These are phyloP conservation scores for Fraxinus quadrangulata DNA, from an alignment of 257 asterid species.

Conservation along the genomic window DNA sequence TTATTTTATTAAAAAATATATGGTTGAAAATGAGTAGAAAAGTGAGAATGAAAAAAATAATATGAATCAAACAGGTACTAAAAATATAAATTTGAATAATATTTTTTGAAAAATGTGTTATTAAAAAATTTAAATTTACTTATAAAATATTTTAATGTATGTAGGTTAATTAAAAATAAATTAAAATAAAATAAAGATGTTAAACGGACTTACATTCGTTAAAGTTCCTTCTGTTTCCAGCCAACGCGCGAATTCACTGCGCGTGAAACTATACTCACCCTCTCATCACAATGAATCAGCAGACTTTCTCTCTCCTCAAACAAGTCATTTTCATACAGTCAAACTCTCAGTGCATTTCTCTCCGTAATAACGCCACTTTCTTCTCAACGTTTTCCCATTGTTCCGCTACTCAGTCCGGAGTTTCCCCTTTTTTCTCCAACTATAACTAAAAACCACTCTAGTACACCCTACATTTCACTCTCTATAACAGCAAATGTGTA, in stretches of 20 bases:
- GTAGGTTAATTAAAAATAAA: too few relatives aligned
- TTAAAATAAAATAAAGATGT: too few relatives aligned
- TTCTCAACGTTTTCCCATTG: neutral
- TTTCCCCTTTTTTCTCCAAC: neutral
- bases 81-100: too few relatives aligned
- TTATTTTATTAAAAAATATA: too few relatives aligned
- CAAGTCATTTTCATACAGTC: constrained; percentile 3
- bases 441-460: neutral
- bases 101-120: too few relatives aligned
- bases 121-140: too few relatives aligned
- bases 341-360: neutral
- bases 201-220: too few relatives aligned
- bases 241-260: neutral
- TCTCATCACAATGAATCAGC: neutral
- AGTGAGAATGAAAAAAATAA: too few relatives aligned
- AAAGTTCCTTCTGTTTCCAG: neutral
- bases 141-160: too few relatives aligned
- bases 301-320: neutral
- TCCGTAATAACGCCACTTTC: neutral
- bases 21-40: too few relatives aligned
- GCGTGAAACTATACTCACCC: neutral
- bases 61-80: too few relatives aligned
- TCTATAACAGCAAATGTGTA: neutral
- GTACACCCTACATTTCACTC: neutral
- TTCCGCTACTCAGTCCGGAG: neutral